Evolutionary conservation across 176 grass and related monocot genomes (phyloP).

Genomic region (Rhipidocladum racemiflorum): DNA sequence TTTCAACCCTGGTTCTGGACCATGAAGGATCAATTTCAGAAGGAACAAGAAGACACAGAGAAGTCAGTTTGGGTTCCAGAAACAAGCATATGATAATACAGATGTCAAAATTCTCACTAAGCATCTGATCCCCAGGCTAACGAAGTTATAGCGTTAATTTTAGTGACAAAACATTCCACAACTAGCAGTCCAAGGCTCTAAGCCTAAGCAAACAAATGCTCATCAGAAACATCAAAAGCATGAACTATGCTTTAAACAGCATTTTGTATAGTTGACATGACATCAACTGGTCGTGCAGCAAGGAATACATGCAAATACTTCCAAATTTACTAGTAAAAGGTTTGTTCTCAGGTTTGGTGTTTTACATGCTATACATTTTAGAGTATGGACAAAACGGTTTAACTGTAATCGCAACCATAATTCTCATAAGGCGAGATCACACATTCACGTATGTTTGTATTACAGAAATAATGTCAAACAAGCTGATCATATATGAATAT

Average conservation of each 20-base stretch:
- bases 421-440: not conserved
- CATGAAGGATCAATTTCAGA: not conserved
- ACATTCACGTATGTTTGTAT: not conserved
- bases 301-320: not conserved
- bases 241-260: no score
- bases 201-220: not conserved
- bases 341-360: not conserved
- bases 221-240: no score
- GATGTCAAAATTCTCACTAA: not conserved
- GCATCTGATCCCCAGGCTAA: not conserved
- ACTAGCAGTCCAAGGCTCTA: no score
- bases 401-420: not conserved
- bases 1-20: not conserved
- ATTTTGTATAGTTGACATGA: not conserved
- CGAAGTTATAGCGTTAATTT: not conserved
- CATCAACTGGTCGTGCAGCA: not conserved
- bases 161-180: no score
- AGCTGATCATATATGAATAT: not conserved
- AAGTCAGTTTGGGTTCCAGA: not conserved
- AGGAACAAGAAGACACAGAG: conserved; percentile 7
- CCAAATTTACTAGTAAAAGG: not conserved
- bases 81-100: not conserved
- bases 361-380: no score
- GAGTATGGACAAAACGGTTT: no score
- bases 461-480: not conserved